These are phyloP conservation scores for Rhodotorula paludigena DNA, from an alignment of 768 basidiomycete species.

Conservation along the genomic window DNA sequence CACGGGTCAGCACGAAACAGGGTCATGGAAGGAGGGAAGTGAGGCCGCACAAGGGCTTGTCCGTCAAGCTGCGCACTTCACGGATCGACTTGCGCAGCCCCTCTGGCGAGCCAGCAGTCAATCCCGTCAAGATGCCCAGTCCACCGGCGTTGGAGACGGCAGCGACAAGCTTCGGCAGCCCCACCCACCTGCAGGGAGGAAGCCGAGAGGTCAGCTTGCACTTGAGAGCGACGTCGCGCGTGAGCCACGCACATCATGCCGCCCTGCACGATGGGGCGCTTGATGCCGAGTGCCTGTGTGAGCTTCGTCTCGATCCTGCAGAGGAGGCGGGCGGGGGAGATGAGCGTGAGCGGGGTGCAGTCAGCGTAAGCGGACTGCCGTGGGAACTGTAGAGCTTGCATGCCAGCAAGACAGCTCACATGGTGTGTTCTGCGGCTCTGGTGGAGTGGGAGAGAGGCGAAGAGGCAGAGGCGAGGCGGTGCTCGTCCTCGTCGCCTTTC, in stretches of 20 bases:
- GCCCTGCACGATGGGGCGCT: slow-evolving; percentile 68
- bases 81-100: slow-evolving; percentile 73
- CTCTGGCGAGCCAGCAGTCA: slow-evolving; percentile 80
- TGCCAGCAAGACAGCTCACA: not conserved
- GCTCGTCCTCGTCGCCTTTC: too few relatives aligned
- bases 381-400: not conserved
- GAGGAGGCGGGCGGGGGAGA: not conserved
- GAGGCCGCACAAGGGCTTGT: slow-evolving; percentile 62
- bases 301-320: slow-evolving; percentile 42
- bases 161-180: slow-evolving; percentile 65
- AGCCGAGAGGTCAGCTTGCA: not conserved
- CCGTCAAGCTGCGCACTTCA: slow-evolving; percentile 60
- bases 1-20: not conserved
- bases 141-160: slow-evolving; percentile 80
- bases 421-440: not conserved
- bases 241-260: slow-evolving; percentile 65
- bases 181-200: slow-evolving; percentile 59
- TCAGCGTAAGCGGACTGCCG: too few relatives aligned
- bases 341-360: not conserved
- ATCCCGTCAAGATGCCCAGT: slow-evolving; percentile 77
- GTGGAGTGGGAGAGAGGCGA: too few relatives aligned
- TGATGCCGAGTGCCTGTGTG: slow-evolving; percentile 44
- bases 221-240: slow-evolving; percentile 2
- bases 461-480: not conserved
- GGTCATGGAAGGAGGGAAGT: slow-evolving; percentile 53